Base-by-base conservation (phyloP, 495 filamentous ascomycete genomes). In the Lepidopterella palustris region DNA sequence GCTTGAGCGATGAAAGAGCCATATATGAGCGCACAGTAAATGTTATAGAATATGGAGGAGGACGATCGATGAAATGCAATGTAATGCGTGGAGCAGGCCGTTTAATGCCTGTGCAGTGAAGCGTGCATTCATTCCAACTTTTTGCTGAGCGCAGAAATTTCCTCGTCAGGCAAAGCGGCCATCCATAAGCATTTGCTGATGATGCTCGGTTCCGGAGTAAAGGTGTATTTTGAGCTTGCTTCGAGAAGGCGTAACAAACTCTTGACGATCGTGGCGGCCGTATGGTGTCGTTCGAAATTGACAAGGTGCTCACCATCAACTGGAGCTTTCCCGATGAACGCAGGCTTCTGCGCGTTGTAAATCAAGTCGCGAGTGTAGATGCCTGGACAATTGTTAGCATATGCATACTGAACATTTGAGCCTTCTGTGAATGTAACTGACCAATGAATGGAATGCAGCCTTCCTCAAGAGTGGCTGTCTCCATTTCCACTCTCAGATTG, bases 361-460 rank as follows among this genome's bases (percentile, higher is more conserved):
- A 96, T 89, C n/a, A 99, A 80, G 66, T 99, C 95, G 66, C 96
- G 92, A 4, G 92, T 92, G 71, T 97, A 98, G 48, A 90, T 80
- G 23, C 85, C 84, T 84, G 55, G 3, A 1, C n/a, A 5, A 29
- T 1, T 3, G 26, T 48, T 57, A 47, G 28, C 53, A 13, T 28
- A n/a, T 35, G 23, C 35, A 10, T 3, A 3, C 3, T 10, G 9
- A 10, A 2, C 18, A 4, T 18, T 15, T 42, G 10, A 18, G 3
- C 18, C 10, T 42, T 42, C 35, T 13, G 3, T 15, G 35, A 13
- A 11, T 18, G 35, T 60, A 6, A 71, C 76, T 81, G 84, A 75
- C 90, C 93, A 68, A 98, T 89, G 70, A 99, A 97, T 3, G 95
- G 95, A 68, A 99, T 96, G 64, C 93, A 97, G 39, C 92, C 93